A percentile compares a stretch with the other conserved stretches of the same genome.
Conservation (phyloP, 2,329 filamentous ascomycete species). For the Trichoderma oligosporum region DNA sequence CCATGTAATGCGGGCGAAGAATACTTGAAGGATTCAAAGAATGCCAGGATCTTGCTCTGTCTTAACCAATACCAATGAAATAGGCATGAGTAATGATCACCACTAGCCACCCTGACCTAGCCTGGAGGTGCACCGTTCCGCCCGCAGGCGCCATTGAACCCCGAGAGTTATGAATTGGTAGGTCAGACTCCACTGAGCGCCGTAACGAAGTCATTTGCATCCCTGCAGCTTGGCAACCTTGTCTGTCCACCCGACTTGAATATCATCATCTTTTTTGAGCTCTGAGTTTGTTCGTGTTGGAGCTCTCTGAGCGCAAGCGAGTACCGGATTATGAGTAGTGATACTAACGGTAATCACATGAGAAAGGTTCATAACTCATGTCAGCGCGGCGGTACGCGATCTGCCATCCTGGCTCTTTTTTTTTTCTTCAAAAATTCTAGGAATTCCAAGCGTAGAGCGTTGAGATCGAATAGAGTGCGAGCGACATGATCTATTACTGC, state of each 20-base stretch:
- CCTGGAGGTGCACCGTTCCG: slow-evolving; percentile 4
- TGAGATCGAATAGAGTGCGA: too few species aligned
- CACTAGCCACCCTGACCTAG: slow-evolving; percentile 7
- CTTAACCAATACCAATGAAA: slow-evolving; percentile 1
- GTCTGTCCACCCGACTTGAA: slow-evolving; percentile 7
- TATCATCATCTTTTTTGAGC: slow-evolving; percentile 10
- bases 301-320: too few species aligned
- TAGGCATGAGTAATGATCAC: slow-evolving; percentile 9
- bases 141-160: slow-evolving; percentile 9
- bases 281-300: slow-evolving; percentile 6
- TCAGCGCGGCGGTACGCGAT: slow-evolving; percentile 7
- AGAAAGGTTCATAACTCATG: not conserved
- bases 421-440: not conserved
- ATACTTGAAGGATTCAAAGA: not conserved
- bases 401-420: not conserved
- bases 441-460: too few species aligned
- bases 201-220: slow-evolving; percentile 2
- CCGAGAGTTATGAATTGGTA: not conserved
- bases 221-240: slow-evolving; percentile 8
- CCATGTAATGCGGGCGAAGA: slow-evolving; percentile 3
- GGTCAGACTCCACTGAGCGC: slow-evolving; percentile 4
- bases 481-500: too few species aligned
- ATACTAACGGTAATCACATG: slow-evolving; percentile 9
- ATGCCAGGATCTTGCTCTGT: slow-evolving; percentile 1
- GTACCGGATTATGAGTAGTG: too few species aligned